A percentile compares a stretch with the other conserved stretches of the same genome.
These are phyloP conservation scores for Epichloe sibirici DNA, from an alignment of 2,329 filamentous ascomycete species.

Conservation along the genomic window DNA sequence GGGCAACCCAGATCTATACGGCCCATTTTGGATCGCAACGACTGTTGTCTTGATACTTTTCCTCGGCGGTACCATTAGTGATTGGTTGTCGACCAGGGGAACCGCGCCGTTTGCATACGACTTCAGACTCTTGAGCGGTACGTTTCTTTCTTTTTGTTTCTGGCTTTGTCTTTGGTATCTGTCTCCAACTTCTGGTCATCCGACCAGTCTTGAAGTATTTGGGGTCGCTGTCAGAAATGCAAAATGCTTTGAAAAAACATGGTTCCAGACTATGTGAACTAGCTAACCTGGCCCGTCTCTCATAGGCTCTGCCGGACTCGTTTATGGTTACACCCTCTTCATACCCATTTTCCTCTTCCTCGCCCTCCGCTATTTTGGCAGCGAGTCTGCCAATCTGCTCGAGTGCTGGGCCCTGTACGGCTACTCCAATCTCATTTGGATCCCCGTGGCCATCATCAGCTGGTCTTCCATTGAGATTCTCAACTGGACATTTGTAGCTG, in stretches of 20 bases:
- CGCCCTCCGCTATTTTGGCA: slow-evolving; percentile 87
- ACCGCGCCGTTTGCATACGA: slow-evolving; percentile 77
- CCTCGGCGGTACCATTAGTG: slow-evolving; percentile 85
- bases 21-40: slow-evolving; percentile 96
- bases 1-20: slow-evolving; percentile 92
- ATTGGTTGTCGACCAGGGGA: slow-evolving; percentile 64
- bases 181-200: neutral
- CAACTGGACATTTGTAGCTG: slow-evolving; percentile 86
- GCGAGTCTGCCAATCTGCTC: slow-evolving; percentile 81
- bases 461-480: slow-evolving; percentile 78
- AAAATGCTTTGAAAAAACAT: neutral
- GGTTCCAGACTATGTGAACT: neutral
- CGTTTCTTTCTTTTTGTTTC: slow-evolving; percentile 12
- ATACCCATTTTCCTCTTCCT: slow-evolving; percentile 80
- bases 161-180: neutral
- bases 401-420: slow-evolving; percentile 95
- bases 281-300: neutral
- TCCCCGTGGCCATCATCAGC: slow-evolving; percentile 81
- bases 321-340: slow-evolving; percentile 89
- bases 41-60: slow-evolving; percentile 95
- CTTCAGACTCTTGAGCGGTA: slow-evolving; percentile 76
- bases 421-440: slow-evolving; percentile 95
- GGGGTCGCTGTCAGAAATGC: neutral
- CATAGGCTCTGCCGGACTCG: slow-evolving; percentile 68
- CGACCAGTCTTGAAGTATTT: neutral